phyloP scores from a whole-genome alignment of 2,329 filamentous ascomycete species.

The Aspergillus japonicus region DNA sequence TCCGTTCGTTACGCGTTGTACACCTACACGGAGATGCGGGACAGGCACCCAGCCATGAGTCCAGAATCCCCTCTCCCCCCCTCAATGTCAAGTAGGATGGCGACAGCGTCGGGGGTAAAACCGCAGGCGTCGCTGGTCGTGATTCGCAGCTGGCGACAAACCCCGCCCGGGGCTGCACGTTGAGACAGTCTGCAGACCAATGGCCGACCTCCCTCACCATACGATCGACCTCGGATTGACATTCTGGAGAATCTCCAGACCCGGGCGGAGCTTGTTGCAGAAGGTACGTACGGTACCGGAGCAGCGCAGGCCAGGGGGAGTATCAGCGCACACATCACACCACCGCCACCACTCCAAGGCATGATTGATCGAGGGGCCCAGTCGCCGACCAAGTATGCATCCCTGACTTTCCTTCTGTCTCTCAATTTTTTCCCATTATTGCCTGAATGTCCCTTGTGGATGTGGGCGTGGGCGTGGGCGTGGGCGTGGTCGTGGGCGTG shows the following conservation, averaged over 20 bases:
- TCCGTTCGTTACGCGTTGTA: not conserved
- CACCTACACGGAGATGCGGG: not conserved
- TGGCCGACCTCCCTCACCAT: not conserved
- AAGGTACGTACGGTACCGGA: too few species aligned
- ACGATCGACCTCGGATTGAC: not conserved
- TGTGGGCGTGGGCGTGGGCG: too few species aligned
- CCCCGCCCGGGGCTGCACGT: not conserved
- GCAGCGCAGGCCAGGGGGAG: not conserved
- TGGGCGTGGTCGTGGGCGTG: too few species aligned
- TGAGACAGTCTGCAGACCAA: not conserved
- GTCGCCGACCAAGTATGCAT: not conserved
- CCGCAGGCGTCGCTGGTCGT: not conserved
- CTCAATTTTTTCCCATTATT: not conserved
- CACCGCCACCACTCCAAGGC: not conserved
- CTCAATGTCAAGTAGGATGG: not conserved
- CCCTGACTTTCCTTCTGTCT: not conserved
- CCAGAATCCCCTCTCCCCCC: not conserved
- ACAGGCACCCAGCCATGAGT: not conserved
- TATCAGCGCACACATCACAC: not conserved
- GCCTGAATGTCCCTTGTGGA: not conserved
- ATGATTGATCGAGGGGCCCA: not conserved
- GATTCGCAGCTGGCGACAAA: not conserved
- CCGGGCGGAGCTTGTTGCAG: too few species aligned
- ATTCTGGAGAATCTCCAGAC: not conserved
- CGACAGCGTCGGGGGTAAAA: not conserved